Percentiles rank a stretch among this genome's conserved stretches.
Evolutionary conservation across 176 grass and related monocot species (phyloP).

Genomic region (Oryza meyeriana): DNA sequence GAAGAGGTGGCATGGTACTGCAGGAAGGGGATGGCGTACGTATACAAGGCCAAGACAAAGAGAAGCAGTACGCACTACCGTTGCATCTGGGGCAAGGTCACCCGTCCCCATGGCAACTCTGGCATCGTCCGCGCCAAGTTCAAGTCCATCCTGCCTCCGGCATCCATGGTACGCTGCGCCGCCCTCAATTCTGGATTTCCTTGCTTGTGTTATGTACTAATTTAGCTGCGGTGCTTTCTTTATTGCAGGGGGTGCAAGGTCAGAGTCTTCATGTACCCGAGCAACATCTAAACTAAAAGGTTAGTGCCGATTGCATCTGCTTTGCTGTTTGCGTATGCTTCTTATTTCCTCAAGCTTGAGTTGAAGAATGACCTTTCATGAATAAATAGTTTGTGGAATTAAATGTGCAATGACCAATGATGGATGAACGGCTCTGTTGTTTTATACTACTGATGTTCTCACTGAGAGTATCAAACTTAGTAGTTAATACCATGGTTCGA

Average conservation of each 20-base stretch:
- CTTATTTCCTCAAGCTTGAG: neutral
- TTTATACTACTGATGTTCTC: no score
- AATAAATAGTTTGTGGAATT: neutral
- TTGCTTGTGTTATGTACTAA: slow-evolving; percentile 3
- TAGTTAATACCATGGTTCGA: no score
- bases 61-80: slow-evolving; percentile 38
- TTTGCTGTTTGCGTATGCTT: neutral
- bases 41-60: slow-evolving; percentile 81
- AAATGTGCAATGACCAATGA: neutral
- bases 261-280: slow-evolving; percentile 86
- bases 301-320: neutral
- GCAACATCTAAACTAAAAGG: slow-evolving; percentile 63
- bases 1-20: slow-evolving; percentile 66
- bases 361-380: neutral
- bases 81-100: slow-evolving; percentile 74
- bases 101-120: slow-evolving; percentile 62
- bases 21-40: slow-evolving; percentile 60
- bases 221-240: neutral
- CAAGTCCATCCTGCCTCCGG: slow-evolving; percentile 36
- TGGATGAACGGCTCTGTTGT: neutral
- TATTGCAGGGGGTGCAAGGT: slow-evolving; percentile 69
- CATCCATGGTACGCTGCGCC: neutral
- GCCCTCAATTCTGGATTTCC: neutral
- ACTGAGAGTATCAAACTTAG: neutral
- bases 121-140: slow-evolving; percentile 70